Base-by-base conservation (phyloP, 306 rosid species). In the Vigna reflexopilosa region DNA sequence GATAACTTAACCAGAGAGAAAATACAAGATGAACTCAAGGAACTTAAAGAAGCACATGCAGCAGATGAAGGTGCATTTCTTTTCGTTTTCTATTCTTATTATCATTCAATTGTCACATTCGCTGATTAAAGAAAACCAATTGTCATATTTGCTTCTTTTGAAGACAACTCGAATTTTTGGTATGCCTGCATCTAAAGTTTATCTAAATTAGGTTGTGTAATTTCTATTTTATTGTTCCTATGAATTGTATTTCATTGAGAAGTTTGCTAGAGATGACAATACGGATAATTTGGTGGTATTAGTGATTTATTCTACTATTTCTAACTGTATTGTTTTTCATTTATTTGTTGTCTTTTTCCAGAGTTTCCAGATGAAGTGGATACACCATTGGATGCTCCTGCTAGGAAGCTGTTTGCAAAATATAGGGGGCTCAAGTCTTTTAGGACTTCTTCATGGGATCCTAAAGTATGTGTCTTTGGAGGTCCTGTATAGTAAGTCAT, bases 311-410 rank as follows among this genome's bases (percentile, higher is more conserved):
- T 13, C 44, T 48, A 13, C 65, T 68, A 51, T 24, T 54, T 65
- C 66, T 67, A 7, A 34, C 62, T 22, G 10, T 64, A 28, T 34
- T 80, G 42, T 62, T 64, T 24, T 32, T 42, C 61, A 67, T 64
- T 79, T 38, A 17, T 77, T 80, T 62, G 34, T 71, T 34, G 50
- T 77, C 54, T 14, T 73, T 47, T 84, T 85, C 30, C 89, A 95
- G 99, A 93, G 81, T 91, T 72, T 83, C 99, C 99, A 0, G 99
- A 95, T 85, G 99, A 95, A 88, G 97, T 95, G 50, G 99, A 95
- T 83, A 88, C 99, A 65, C 99, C 99, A 15, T 8, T 95, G 55
- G 99, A 95, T 57, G 73, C 78, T 75, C 90, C 94, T 73, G 97
- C 98, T 70, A 91, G 96, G 83, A 87, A 88, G 82, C 93, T 98